Evolutionary conservation across 371 early-diverging fungal species (phyloP).

Genomic region (Rhizomucor pusillus): DNA sequence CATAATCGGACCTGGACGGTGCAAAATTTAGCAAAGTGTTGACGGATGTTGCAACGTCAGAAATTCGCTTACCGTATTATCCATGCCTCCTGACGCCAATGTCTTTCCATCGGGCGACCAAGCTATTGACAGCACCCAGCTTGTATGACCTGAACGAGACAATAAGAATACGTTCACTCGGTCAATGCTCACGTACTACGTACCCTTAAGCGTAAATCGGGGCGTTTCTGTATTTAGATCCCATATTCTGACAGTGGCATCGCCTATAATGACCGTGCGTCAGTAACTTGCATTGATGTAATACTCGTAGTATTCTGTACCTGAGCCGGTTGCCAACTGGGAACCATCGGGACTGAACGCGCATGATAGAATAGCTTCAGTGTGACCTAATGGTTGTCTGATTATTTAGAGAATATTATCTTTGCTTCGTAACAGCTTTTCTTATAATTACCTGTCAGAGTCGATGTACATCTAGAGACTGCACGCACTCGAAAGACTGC

Average conservation of each 20-base stretch:
- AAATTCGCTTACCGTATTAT: conserved; percentile 68
- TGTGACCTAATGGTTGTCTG: conserved; percentile 69
- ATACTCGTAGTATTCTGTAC: conserved; percentile 9
- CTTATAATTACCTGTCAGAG: conserved; percentile 60
- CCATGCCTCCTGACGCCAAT: conserved; percentile 95
- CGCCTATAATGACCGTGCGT: conserved; percentile 46
- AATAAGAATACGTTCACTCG: neutral
- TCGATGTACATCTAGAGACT: conserved; percentile 87
- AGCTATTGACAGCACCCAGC: conserved; percentile 92
- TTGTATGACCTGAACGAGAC: conserved; percentile 69
- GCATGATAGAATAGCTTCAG: conserved; percentile 88
- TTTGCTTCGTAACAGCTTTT: neutral
- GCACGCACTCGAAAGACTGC: conserved; percentile 92
- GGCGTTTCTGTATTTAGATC: conserved; percentile 95
- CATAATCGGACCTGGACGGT: conserved; percentile 62
- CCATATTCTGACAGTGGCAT: conserved; percentile 96
- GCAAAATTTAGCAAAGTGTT: neutral
- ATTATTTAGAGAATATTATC: neutral
- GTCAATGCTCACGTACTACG: neutral
- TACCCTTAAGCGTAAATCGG: conserved; percentile 56
- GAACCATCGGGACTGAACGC: conserved; percentile 92
- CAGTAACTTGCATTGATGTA: neutral
- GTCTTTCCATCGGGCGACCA: conserved; percentile 90
- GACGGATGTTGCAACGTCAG: neutral
- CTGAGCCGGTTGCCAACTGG: conserved; percentile 91